These are phyloP conservation scores for Micromonas commoda DNA, from an alignment of 139 green algal species.

Conservation along the genomic window DNA sequence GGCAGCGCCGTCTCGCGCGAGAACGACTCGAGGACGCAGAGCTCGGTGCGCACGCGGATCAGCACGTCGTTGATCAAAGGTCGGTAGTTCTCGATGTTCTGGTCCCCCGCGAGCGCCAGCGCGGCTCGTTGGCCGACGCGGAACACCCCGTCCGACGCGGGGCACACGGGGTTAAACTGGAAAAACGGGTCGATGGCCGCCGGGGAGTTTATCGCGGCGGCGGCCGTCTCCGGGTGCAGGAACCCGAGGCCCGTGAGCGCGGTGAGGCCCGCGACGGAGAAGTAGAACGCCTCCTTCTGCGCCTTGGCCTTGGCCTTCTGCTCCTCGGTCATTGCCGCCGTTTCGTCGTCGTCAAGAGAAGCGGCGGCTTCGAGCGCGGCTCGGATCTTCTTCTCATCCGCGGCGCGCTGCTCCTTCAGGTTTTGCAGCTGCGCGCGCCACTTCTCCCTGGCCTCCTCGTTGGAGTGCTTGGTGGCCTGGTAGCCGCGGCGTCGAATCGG, in stretches of 20 bases:
- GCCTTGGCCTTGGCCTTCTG: not conserved
- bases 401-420: not conserved
- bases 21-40: conserved; percentile 37
- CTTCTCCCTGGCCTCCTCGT: not conserved
- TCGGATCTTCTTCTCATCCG: not conserved
- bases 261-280: not conserved
- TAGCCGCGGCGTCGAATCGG: too few relatives aligned
- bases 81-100: conserved; percentile 38
- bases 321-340: not conserved
- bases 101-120: conserved; percentile 22
- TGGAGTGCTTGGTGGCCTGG: not conserved
- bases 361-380: not conserved
- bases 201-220: not conserved
- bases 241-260: not conserved
- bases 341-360: too few relatives aligned
- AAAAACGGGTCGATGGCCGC: conserved; percentile 29
- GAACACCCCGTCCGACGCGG: conserved; percentile 29
- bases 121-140: conserved; percentile 21
- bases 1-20: conserved; percentile 29
- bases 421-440: not conserved
- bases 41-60: conserved; percentile 37
- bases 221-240: too few relatives aligned
- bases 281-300: not conserved
- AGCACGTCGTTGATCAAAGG: conserved; percentile 39
- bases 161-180: conserved; percentile 34